Evolutionary conservation across 2,329 filamentous ascomycete species (phyloP), one percentile per base, ranked within the genome.

Genomic region (Fusarium subtropicale): DNA sequence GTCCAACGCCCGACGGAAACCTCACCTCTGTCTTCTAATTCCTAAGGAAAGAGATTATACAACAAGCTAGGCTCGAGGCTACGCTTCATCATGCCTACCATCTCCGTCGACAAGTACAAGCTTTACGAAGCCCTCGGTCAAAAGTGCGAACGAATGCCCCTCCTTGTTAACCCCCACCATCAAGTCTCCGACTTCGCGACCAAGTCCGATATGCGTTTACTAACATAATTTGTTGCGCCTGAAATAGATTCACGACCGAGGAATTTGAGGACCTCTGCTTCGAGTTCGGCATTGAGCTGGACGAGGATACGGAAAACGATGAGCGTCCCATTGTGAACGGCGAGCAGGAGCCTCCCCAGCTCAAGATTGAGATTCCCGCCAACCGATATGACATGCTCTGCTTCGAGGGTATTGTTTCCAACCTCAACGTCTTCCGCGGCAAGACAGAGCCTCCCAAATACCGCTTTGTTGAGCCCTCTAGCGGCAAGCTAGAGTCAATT

Each of bases 211-310:
- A 31, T 51, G 36, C 28, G 10, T 44, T 24, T 65, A 36, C 74
- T 75, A 57, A 77, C 71, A 30, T 64, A 45, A 57, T 28, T 60
- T 59, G 26, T 53, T 51, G 47, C 41, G 36, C 41, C 22, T 33
- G 18, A 56, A 42, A 41, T 64, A 94, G 92, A 73, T 95, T 92
- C 81, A 97, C 95, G 57, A 96, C 93, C 69, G 89, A 97, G 76
- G 93, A 97, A 77, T 99, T 99, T 78, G 96, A 99, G 81, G 92
- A 97, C 78, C 86, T 99, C 74, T 98, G 96, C 82, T 99, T 99
- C 87, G 95, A 99, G 77, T 99, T 97, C 78, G 94, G 94, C 64
- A 97, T 99, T 78, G 96, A 99, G 82, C 88, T 99, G 74, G 96
- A 99, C 83, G 95, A 98, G 84, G 96, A 99, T 80, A 96, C 92